A percentile compares a stretch with the other conserved stretches of the same genome.
phyloP scores from a whole-genome alignment of 345 rosid species.

The Euphorbia tirucalli region DNA sequence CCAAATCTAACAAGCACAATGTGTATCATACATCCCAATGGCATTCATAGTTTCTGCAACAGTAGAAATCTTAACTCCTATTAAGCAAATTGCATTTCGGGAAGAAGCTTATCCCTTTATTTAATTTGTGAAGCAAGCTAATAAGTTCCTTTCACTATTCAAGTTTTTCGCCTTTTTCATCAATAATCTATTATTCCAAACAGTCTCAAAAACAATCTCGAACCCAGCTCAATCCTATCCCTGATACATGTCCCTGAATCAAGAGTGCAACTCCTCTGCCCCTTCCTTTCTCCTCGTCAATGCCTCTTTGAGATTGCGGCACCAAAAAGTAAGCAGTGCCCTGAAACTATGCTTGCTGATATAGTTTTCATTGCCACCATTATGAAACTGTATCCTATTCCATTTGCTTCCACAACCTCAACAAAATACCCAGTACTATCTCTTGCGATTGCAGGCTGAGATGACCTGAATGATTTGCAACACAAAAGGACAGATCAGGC shows the following conservation, averaged over 20 bases:
- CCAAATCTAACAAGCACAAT: constrained; percentile 46
- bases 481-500: no score
- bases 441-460: constrained; percentile 38
- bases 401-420: constrained; percentile 58
- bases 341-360: constrained; percentile 47
- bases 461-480: no score
- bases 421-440: constrained; percentile 65
- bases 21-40: no score
- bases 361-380: constrained; percentile 48
- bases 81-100: constrained; percentile 48
- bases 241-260: constrained; percentile 31
- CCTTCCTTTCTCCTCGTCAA: constrained; percentile 43
- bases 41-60: no score
- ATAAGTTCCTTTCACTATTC: constrained; percentile 37
- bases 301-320: constrained; percentile 39
- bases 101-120: constrained; percentile 65
- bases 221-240: constrained; percentile 21
- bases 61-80: no score
- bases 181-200: constrained; percentile 35
- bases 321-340: constrained; percentile 37
- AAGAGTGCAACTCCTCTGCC: constrained; percentile 34
- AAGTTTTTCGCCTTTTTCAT: constrained; percentile 36
- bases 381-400: constrained; percentile 45
- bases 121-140: constrained; percentile 63
- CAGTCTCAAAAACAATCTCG: constrained; percentile 23